Evolutionary conservation across 805 yeast species (phyloP), one percentile per base, ranked within the genome.

Genomic region (Kregervanrija pseudodelftensis): DNA sequence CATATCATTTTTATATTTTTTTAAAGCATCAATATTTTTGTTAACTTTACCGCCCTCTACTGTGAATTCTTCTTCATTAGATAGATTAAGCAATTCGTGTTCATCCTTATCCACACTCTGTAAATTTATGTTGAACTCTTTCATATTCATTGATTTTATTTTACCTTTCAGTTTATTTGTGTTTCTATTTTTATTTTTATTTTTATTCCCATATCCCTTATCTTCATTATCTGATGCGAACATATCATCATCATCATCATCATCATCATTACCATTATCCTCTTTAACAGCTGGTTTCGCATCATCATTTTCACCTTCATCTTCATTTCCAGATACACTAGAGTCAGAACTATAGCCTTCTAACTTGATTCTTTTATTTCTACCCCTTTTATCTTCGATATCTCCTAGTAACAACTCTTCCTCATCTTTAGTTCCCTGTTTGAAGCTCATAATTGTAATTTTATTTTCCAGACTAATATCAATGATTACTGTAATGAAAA

Each of bases 231-330:
- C 60, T 30, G 64, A 50, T 14, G 70, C 73, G 56, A 66, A 68
- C 70, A 73, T 72, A 53, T 72, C 76, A 33, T 67, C 72, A 32
- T 63, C 62, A 3, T n/a, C n/a, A n/a, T n/a, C n/a, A n/a, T n/a
- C 66, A 53, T 72, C 76, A 33, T 67, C 72, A 31, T 63, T 61
- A 3, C 43, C 49, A 16, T 47, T 43, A 33, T 45, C 40, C 15
- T 28, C 33, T 12, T 39, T 35, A 39, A 5, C 37, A 11, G 3
- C 13, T 5, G 15, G 22, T 15, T 40, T 5, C 30, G 7, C 44
- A 11, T 53, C 49, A 15, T 34, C 42, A 11, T 37, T 40, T 9
- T 39, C 35, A 8, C 36, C 51, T 2, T 51, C 60, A 2, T 56
- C 56, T 17, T 48, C 53, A n/a, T 50, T 41, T 22, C 28, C 28